phyloP scores from a whole-genome alignment of 225 moss, liverwort and hornwort genomes.

The Climacium dendroides region DNA sequence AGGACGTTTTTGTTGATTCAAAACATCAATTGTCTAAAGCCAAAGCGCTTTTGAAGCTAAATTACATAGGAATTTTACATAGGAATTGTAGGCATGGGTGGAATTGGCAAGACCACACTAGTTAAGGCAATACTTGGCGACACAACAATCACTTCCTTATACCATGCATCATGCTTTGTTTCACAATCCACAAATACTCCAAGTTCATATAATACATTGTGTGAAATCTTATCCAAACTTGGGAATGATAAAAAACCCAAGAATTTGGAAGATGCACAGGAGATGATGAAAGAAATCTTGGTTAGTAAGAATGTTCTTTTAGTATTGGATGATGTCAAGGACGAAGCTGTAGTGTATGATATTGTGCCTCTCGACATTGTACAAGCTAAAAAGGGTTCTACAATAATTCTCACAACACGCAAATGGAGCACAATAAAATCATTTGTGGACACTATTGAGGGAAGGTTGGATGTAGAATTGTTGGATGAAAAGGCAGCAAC shows the following conservation, averaged over 20 bases:
- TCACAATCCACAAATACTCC: background rate
- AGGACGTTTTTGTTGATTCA: background rate
- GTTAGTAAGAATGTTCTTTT: background rate
- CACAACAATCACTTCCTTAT: fast-evolving
- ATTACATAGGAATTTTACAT: no score
- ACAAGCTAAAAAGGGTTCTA: background rate
- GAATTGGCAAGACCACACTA: background rate
- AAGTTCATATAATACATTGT: background rate
- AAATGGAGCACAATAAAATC: background rate
- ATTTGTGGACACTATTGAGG: background rate
- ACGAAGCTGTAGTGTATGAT: background rate
- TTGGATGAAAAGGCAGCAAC: background rate
- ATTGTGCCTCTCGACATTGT: background rate
- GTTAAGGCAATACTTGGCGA: background rate
- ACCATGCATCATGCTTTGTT: background rate
- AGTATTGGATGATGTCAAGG: background rate
- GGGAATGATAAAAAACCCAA: background rate
- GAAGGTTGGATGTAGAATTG: background rate
- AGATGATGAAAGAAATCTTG: background rate
- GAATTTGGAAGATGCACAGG: background rate
- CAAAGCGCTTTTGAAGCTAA: background rate
- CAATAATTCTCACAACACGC: background rate
- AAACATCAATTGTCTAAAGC: background rate
- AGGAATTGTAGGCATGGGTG: background rate
- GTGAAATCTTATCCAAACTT: background rate